Conservation (phyloP, 1,284 basidiomycete species). For the Hortiboletus rubellus region DNA sequence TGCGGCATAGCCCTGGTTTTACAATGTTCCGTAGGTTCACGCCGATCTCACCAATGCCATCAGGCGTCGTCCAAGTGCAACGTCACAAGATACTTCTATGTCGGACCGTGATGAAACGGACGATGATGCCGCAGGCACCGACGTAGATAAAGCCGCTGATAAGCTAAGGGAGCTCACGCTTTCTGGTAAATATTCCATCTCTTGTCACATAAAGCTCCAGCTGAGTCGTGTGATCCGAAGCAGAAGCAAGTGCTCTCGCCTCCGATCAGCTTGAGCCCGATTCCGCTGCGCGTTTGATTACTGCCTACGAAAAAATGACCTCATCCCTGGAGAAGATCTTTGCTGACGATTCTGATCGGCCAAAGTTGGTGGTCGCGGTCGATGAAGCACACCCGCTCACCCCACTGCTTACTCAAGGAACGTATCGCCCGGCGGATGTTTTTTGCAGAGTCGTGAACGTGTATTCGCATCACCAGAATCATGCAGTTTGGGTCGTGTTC, state of each 20-base stretch:
- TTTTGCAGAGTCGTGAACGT: slow-evolving; percentile 1
- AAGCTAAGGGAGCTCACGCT: background rate
- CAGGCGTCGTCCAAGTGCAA: background rate
- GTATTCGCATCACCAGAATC: background rate
- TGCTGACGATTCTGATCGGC: too few relatives aligned
- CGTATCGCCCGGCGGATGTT: slow-evolving; percentile 5
- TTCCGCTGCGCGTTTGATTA: background rate
- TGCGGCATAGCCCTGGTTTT: too few relatives aligned
- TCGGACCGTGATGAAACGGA: too few relatives aligned
- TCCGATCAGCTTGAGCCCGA: background rate
- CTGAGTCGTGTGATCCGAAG: background rate
- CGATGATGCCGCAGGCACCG: too few relatives aligned
- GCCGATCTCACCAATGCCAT: background rate
- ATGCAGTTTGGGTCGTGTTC: slow-evolving; percentile 17
- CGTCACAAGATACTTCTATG: too few relatives aligned
- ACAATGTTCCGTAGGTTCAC: too few relatives aligned
- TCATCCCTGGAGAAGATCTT: background rate
- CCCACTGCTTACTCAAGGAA: too few relatives aligned
- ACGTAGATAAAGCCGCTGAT: too few relatives aligned
- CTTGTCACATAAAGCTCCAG: too few relatives aligned
- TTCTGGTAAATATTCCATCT: background rate
- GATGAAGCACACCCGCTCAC: too few relatives aligned
- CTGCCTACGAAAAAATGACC: background rate
- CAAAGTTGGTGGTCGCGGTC: too few relatives aligned
- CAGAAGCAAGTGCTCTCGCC: background rate